Conservation (phyloP, 768 basidiomycete species). For the Dacryopinax spathularia region DNA sequence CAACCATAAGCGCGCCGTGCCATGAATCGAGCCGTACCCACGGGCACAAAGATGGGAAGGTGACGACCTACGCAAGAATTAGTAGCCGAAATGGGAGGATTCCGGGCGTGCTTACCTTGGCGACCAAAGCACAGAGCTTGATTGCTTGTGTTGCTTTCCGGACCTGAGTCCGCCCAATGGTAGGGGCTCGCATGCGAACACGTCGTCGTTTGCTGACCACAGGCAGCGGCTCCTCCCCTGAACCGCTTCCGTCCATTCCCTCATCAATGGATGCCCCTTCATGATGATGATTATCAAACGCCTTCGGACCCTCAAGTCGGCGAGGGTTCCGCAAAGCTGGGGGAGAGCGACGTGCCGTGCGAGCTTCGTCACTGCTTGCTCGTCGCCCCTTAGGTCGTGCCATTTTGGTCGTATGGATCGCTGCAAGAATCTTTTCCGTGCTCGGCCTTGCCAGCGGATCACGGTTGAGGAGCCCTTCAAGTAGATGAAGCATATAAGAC, state of each 20-base stretch:
- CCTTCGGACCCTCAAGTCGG: not conserved
- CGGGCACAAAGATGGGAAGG: not conserved
- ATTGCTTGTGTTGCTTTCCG: not conserved
- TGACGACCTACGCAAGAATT: not conserved
- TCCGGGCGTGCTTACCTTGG: not conserved
- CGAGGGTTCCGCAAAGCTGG: not conserved
- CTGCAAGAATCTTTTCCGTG: not conserved
- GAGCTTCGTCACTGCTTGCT: not conserved
- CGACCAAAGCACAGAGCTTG: not conserved
- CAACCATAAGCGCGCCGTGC: not conserved
- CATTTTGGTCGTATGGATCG: not conserved
- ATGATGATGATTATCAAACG: not conserved
- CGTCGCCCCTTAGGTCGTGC: not conserved
- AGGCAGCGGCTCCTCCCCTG: not conserved
- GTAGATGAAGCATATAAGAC: not conserved
- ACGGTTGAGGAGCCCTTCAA: not conserved
- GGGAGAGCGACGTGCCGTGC: not conserved
- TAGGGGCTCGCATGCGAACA: not conserved
- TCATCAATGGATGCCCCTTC: not conserved
- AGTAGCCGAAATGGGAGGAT: not conserved
- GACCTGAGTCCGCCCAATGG: not conserved
- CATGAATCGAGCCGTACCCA: not conserved
- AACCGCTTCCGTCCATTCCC: not conserved
- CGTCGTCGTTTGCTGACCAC: not conserved
- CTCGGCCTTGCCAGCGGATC: not conserved